phyloP scores from a whole-genome alignment of 2,329 filamentous ascomycete species.

The Fusarium longipes region DNA sequence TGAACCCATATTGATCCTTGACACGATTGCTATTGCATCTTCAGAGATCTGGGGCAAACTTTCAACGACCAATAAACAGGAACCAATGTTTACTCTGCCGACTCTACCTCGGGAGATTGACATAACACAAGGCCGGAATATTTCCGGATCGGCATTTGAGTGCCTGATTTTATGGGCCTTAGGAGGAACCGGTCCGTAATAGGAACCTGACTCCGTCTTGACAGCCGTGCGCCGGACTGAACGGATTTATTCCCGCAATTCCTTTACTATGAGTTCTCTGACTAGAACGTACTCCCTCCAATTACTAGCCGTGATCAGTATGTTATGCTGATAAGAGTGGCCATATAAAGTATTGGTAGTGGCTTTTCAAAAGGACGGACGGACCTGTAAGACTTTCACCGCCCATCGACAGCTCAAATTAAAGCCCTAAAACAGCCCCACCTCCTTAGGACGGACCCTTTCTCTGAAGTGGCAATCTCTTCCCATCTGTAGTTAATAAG shows the following conservation, averaged over 20 bases:
- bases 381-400: not conserved
- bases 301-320: no score
- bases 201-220: not conserved
- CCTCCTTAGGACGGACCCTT: not conserved
- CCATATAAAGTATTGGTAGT: no score
- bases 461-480: not conserved
- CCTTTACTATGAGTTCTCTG: not conserved
- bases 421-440: not conserved
- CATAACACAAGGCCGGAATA: not conserved
- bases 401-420: not conserved
- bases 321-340: no score
- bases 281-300: not conserved
- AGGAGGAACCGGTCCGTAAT: not conserved
- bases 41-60: not conserved
- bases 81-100: rapidly evolving
- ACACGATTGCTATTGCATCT: not conserved
- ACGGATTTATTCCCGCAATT: not conserved
- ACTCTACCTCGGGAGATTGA: not conserved
- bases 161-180: not conserved
- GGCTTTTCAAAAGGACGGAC: not conserved
- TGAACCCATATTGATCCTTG: not conserved
- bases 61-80: not conserved
- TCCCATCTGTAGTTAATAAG: constrained; percentile 3
- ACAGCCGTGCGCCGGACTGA: not conserved
- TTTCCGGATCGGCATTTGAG: not conserved